Percentiles rank a stretch among this genome's conserved stretches.
Evolutionary conservation across 805 yeast species (phyloP).

Genomic region (Sugiyamaella chiloensis): DNA sequence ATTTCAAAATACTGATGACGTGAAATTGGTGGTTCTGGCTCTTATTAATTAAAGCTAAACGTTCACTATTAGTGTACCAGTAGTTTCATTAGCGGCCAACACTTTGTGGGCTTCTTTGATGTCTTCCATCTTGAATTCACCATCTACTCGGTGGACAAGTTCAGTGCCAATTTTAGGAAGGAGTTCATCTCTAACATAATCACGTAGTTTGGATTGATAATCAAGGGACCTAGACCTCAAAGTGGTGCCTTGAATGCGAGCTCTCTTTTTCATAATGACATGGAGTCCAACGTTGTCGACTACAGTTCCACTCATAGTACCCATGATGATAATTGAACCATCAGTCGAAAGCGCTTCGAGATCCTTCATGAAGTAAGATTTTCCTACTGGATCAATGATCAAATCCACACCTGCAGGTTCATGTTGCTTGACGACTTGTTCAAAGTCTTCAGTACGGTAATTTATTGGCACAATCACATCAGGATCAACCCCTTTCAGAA

Average conservation of each 20-base stretch:
- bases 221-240: slow-evolving; percentile 28
- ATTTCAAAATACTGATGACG: too few species aligned
- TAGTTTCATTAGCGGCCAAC: slow-evolving; percentile 29
- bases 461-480: slow-evolving; percentile 31
- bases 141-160: slow-evolving; percentile 26
- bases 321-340: slow-evolving; percentile 30
- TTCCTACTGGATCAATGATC: slow-evolving; percentile 34
- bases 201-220: slow-evolving; percentile 27
- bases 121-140: slow-evolving; percentile 24
- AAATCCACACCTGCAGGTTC: slow-evolving; percentile 29
- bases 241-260: slow-evolving; percentile 31
- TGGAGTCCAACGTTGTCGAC: slow-evolving; percentile 24
- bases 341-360: slow-evolving; percentile 27
- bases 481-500: slow-evolving; percentile 21
- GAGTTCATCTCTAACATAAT: slow-evolving; percentile 26
- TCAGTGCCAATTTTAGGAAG: slow-evolving; percentile 27
- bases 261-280: slow-evolving; percentile 27
- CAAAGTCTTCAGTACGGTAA: slow-evolving; percentile 27
- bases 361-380: slow-evolving; percentile 23
- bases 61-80: slow-evolving; percentile 30
- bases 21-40: too few species aligned
- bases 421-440: slow-evolving; percentile 19
- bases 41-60: slow-evolving; percentile 8
- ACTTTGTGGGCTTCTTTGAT: slow-evolving; percentile 29
- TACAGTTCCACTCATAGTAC: slow-evolving; percentile 26